Base-by-base conservation (phyloP, 768 basidiomycete genomes). In the Podaxis sp. region DNA sequence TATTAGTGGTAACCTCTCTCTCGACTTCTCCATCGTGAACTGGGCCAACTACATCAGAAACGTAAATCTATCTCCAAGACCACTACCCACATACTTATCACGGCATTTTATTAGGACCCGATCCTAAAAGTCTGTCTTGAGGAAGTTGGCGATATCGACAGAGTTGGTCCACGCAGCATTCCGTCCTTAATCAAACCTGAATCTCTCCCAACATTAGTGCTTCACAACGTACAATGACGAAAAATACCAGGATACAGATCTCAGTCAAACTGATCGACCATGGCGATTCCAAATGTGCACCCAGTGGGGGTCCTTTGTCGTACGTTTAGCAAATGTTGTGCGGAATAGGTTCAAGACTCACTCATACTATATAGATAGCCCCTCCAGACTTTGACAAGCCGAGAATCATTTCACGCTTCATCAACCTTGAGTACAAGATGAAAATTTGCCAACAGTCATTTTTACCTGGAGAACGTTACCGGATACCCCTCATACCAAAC, bases 251-350 rank as follows among this genome's bases (percentile, higher is more conserved):
- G 77, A 80, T 13, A 86, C 82, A 1, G 82, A 82, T 12, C 72
- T 94, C 9, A 79, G 85, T 61, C 84, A 92, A 68, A 82, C 81
- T 2, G 96, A 95, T 95, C 82, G 93, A 42, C 76, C 88, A 13
- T 98, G 95, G 95, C 67, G 79, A 4, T 96, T 94, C 81, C 95
- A 93, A 76, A 91, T 93, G 56, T 95, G 93, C 78, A 95, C 92
- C 0, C 85, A 96, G 69, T 98, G 96, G 96, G 96, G 95, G 1
- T 98, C 93, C 73, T 95, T 96, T 71, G 87, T 81, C 40, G 93
- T 91, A 67, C 30, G 84, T 70, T 24, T 36, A 15, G 2, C 28
- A 17, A 9, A 22, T 22, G 19, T 46, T 17, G n/a, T 15, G 15
- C 44, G 3, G 1, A 17, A 8, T 8, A 1, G 19, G 44, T 17